These are phyloP conservation scores for Coemansia sp. DNA, from an alignment of 192 early-diverging fungal species.

Conservation along the genomic window DNA sequence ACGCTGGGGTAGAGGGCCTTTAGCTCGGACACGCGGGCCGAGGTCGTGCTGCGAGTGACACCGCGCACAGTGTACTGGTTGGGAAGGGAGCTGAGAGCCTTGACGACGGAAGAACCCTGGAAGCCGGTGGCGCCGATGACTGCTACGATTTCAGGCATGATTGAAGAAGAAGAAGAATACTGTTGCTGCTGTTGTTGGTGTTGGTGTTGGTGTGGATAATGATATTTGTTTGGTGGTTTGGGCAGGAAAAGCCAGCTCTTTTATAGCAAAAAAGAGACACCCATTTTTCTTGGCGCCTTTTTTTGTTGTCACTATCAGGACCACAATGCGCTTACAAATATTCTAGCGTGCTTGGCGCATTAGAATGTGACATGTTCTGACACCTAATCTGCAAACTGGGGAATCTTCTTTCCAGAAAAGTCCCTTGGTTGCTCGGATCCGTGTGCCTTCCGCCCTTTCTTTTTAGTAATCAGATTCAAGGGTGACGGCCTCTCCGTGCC, in stretches of 20 bases:
- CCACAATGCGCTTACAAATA: not conserved
- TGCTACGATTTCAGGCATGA: slow-evolving; percentile 26
- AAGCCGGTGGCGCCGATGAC: slow-evolving; percentile 45
- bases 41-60: slow-evolving; percentile 19
- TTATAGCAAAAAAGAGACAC: not conserved
- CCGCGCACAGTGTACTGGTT: slow-evolving; percentile 32
- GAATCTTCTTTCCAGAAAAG: slow-evolving; percentile 1
- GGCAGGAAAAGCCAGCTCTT: not conserved
- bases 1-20: slow-evolving; percentile 24
- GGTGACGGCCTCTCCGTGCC: not conserved
- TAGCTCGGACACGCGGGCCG: slow-evolving; percentile 11
- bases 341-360: not conserved
- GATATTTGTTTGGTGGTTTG: not conserved
- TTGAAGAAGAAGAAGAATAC: not conserved
- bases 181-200: not conserved
- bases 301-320: not conserved
- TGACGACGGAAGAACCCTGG: slow-evolving; percentile 33
- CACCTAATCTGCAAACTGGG: not conserved
- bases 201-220: not conserved
- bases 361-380: not conserved
- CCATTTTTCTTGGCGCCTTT: not conserved
- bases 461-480: not conserved
- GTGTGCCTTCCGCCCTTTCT: not conserved
- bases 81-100: slow-evolving; percentile 21
- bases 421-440: not conserved